phyloP scores from a whole-genome alignment of 805 yeast species.

The Nakazawaea pomicola region DNA sequence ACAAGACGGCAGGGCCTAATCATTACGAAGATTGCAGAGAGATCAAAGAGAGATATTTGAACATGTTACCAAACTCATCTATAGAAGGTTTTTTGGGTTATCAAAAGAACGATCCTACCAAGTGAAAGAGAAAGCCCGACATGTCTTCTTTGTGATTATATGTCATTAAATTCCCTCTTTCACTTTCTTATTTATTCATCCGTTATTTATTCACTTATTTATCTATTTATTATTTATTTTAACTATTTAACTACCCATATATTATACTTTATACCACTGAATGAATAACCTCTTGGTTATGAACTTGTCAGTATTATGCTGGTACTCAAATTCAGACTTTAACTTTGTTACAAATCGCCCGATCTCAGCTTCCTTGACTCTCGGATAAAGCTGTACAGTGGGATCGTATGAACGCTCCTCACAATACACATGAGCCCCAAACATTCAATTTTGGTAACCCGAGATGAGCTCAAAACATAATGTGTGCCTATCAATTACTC shows the following conservation, averaged over 20 bases:
- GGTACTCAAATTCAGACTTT: no score
- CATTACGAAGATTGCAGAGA: constrained; percentile 78
- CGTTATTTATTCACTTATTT: constrained; percentile 1
- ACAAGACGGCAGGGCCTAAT: constrained; percentile 55
- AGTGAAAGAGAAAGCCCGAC: constrained; percentile 30
- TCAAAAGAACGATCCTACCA: constrained; percentile 83
- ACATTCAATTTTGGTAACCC: no score
- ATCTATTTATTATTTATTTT: not conserved
- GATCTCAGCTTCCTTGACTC: no score
- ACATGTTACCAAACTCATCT: constrained; percentile 65
- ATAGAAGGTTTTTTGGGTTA: constrained; percentile 76
- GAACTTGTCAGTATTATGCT: no score
- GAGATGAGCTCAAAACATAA: no score
- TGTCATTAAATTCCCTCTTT: not conserved
- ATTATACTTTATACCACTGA: no score
- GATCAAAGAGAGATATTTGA: constrained; percentile 70
- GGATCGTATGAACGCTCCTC: no score
- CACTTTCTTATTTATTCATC: not conserved
- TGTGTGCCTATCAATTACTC: no score
- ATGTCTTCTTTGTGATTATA: not conserved
- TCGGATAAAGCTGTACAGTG: no score
- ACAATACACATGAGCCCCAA: no score
- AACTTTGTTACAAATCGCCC: no score
- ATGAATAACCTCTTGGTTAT: no score
- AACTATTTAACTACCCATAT: not conserved